These are phyloP conservation scores for Karstenula rhodostoma DNA, from an alignment of 2,329 filamentous ascomycete genomes.

Conservation along the genomic window DNA sequence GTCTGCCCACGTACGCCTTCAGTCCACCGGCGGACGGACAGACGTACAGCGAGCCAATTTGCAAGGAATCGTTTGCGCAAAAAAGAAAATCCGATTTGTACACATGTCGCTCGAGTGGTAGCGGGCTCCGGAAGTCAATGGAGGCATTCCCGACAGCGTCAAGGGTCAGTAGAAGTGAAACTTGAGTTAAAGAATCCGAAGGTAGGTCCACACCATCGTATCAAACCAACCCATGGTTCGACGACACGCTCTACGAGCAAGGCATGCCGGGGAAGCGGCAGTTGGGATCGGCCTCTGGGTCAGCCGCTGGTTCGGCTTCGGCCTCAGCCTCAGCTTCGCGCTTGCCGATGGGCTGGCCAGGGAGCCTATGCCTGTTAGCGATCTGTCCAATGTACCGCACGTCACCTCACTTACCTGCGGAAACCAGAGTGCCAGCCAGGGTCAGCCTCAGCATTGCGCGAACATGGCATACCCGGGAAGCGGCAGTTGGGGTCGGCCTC, in stretches of 20 bases:
- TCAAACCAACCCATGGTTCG: neutral
- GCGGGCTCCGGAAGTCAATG: neutral
- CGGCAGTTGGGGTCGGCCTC: conserved; percentile 27
- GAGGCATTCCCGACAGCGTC: neutral
- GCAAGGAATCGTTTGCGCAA: neutral
- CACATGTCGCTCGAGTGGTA: neutral
- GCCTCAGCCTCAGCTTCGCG: conserved; percentile 43
- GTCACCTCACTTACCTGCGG: neutral
- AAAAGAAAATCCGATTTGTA: conserved; percentile 10
- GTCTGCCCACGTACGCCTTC: conserved; percentile 12
- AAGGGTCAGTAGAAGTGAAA: neutral
- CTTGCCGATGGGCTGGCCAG: conserved; percentile 20
- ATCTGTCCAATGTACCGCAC: neutral
- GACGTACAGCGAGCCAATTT: conserved; percentile 12
- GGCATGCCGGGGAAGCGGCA: conserved; percentile 32
- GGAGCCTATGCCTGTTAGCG: neutral
- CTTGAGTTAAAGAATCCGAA: neutral
- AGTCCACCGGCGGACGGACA: neutral
- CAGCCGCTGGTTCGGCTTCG: conserved; percentile 36
- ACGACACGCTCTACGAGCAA: conserved; percentile 22
- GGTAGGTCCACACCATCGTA: neutral
- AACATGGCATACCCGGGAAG: conserved; percentile 25
- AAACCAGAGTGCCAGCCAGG: neutral
- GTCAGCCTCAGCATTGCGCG: conserved; percentile 23
- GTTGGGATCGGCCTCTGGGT: conserved; percentile 20